phyloP scores from a whole-genome alignment of 2,329 filamentous ascomycete genomes.

The Talaromyces sp. region DNA sequence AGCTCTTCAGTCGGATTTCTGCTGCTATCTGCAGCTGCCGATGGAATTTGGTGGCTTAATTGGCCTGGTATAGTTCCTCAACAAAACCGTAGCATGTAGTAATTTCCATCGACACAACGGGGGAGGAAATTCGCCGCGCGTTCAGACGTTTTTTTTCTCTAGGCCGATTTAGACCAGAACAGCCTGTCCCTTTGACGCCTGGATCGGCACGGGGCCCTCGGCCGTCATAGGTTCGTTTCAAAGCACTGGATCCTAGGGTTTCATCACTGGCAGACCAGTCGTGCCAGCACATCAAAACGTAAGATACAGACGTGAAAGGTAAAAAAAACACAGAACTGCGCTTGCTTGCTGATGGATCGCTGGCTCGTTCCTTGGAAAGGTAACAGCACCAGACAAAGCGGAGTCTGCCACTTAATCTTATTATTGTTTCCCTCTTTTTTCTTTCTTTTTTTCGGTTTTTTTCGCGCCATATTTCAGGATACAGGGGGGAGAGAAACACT shows the following conservation, averaged over 20 bases:
- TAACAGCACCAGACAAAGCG: not conserved
- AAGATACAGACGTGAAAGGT: constrained; percentile 8
- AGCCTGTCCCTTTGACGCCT: constrained; percentile 27
- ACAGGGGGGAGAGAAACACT: not conserved
- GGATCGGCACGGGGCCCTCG: constrained; percentile 34
- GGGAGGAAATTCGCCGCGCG: not conserved
- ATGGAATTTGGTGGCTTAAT: not conserved
- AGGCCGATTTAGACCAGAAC: constrained; percentile 15
- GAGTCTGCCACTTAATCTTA: constrained; percentile 1
- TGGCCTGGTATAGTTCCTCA: not conserved
- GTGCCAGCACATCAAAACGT: constrained; percentile 76
- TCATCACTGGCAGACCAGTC: constrained; percentile 74
- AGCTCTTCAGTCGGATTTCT: not conserved
- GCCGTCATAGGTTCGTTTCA: constrained; percentile 35
- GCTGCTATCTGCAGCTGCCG: not conserved
- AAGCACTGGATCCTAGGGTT: constrained; percentile 46
- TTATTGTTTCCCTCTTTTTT: not conserved
- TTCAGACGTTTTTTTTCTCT: not conserved
- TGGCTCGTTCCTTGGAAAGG: not conserved
- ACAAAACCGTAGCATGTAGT: not conserved
- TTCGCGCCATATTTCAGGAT: not conserved
- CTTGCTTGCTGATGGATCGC: not conserved
- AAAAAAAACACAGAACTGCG: not conserved
- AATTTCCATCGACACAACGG: not conserved
- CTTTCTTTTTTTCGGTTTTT: not conserved